These are phyloP conservation scores for Thozetella sp. DNA, from an alignment of 495 filamentous ascomycete species.

Conservation along the genomic window DNA sequence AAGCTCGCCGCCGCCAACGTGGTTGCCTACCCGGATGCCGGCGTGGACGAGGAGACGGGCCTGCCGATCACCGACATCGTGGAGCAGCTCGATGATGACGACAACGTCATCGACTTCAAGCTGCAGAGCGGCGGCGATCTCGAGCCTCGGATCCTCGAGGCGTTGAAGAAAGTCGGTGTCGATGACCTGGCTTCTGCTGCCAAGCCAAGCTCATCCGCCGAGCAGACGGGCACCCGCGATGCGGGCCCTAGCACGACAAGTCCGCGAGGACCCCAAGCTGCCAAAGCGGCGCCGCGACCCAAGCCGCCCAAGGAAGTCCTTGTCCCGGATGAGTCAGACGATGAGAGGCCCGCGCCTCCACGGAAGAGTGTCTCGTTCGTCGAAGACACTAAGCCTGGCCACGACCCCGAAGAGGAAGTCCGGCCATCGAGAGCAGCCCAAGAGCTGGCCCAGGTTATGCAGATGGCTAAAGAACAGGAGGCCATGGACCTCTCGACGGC, in stretches of 20 bases:
- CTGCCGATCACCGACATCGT: constrained; percentile 82
- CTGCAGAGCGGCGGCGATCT: constrained; percentile 62
- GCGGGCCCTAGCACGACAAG: neutral
- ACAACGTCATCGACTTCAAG: constrained; percentile 72
- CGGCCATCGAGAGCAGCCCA: constrained; percentile 36
- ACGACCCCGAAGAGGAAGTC: constrained; percentile 26
- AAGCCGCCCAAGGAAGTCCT: constrained; percentile 5
- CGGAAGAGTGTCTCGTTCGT: constrained; percentile 51
- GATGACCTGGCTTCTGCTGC: constrained; percentile 15
- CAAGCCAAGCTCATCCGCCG: neutral
- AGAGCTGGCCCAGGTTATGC: constrained; percentile 50
- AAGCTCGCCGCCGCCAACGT: constrained; percentile 57
- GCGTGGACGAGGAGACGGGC: constrained; percentile 59
- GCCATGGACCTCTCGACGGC: constrained; percentile 38
- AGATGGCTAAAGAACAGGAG: constrained; percentile 41
- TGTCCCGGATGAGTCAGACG: neutral
- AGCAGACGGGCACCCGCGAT: neutral
- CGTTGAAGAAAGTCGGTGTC: constrained; percentile 68
- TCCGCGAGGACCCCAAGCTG: no score
- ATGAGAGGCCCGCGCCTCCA: constrained; percentile 6
- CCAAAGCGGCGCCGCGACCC: neutral
- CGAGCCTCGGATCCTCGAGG: constrained; percentile 63
- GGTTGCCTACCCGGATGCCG: constrained; percentile 45
- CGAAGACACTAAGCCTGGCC: constrained; percentile 55
- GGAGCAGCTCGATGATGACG: constrained; percentile 92